Evolutionary conservation across 768 basidiomycete genomes (phyloP), one percentile per base, ranked within the genome.

Genomic region (Xerocomus potaroensis): DNA sequence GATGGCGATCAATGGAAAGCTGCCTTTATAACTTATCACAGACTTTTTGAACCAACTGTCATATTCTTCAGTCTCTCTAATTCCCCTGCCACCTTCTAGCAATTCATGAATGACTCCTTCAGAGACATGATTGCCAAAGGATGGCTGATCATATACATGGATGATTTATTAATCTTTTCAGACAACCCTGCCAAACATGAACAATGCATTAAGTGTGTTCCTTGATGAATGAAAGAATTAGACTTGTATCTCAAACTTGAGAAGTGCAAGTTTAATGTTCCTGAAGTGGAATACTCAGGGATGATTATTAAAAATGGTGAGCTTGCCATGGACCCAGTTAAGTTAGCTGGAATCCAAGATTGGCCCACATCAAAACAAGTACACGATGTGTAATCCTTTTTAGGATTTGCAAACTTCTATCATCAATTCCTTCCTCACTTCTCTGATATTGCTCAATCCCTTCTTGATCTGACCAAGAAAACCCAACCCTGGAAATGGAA

Each of bases 1-100:
- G 32, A 33, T 23, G 41, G 31, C 8, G 30, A 43, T 16, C 41
- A 43, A 43, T 43, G 30, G 41, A 41, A 41, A 31, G 30, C 30
- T 15, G 14, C 30, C 30, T 31, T 31, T 14, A 14, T 27, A 6
- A 27, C 26, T 10, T 10, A 27, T 10, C 5, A 27, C 6, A 10
- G 26, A 10, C 26, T 27, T 6, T 27, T 27, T 10, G 10, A 10
- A 27, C 26, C 26, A 5, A 5, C 14, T 7, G 30, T 31, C 12
- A 31, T 31, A 12, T 31, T 31, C 30, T 31, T 31, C 14, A 10
- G 26, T 6, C 5, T 27, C 6, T 27, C 6, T 10, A 27, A 27
- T 10, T 27, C 26, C 26, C 26, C 30, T 12, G 4, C 30, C 30
- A 31, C 30, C 4, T 31, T 31, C 30, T 12, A 31, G 14, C 6